Evolutionary conservation across 1,284 basidiomycete species (phyloP), one percentile per base, ranked within the genome.

Genomic region (Xerocomus amazonicus): DNA sequence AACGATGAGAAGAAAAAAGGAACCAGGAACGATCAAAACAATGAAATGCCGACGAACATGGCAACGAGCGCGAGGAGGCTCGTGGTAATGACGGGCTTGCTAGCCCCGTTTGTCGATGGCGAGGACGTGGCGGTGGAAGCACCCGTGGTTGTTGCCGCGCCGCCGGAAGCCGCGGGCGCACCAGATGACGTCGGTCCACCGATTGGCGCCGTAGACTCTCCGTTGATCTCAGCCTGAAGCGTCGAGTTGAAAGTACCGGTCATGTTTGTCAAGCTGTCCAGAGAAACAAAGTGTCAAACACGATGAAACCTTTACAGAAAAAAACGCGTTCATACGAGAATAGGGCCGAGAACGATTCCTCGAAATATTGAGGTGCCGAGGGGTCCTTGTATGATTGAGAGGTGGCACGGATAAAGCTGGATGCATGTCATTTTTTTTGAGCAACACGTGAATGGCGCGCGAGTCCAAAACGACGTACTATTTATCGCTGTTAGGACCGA

Each of bases 311-410:
- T 23, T 4, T 23, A 23, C 19, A 31, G 13, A 29, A 4, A 67
- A 40, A 10, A 28, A 29, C 9, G 26, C 80, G 52, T 23, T 23
- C 19, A 23, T 63, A 85, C 81, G 69, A 68, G 74, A 92, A 94
- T 59, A 82, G 82, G 52, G 90, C 78, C n/a, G 90, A 91, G 76
- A 92, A 94, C 2, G 88, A 81, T 55, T 85, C 73, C 48, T 79
- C 80, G 3, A 75, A 78, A 68, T 73, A 84, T 44, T 78, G 71
- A 14, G 83, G 68, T 51, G 75, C 66, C 2, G 60, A 60, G 27
- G 79, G 45, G 65, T 85, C 78, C 65, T 75, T 83, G 45, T 78
- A 58, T 51, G 32, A 60, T 36, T 75, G 53, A 0, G 89, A 88
- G 52, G 84, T 78, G 65, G 88, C 73, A 48, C 88, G 87, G 60